A percentile compares a stretch with the other conserved stretches of the same genome.
These are phyloP conservation scores for Cardamine chenopodiifolia DNA, from an alignment of 345 rosid species.

Conservation along the genomic window DNA sequence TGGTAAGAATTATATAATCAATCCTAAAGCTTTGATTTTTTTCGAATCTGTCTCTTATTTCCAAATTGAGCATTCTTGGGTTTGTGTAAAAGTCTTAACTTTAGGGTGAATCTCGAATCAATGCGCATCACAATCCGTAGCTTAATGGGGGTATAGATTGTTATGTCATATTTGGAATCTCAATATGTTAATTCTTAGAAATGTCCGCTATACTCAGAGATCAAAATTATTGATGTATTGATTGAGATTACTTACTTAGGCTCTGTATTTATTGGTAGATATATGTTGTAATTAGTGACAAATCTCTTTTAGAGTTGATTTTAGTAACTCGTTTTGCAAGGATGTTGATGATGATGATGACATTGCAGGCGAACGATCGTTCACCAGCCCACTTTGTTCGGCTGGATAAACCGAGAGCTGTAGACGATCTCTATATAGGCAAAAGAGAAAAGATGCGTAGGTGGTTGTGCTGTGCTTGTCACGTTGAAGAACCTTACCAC, in stretches of 20 bases:
- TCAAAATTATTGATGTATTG: conserved; percentile 2
- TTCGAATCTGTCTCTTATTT: background rate
- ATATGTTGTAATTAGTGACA: background rate
- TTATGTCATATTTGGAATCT: background rate
- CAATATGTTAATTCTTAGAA: background rate
- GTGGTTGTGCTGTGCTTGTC: conserved; percentile 94
- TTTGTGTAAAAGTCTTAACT: conserved; percentile 36
- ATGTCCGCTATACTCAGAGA: background rate
- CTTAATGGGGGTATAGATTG: background rate
- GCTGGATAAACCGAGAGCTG: conserved; percentile 54
- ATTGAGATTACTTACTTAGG: background rate
- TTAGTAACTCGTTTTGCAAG: background rate
- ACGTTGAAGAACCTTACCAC: conserved; percentile 75
- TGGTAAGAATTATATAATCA: conserved; percentile 37
- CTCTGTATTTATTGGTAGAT: conserved; percentile 14
- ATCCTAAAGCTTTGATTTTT: conserved; percentile 8
- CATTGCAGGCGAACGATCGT: conserved; percentile 30
- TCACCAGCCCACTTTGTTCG: conserved; percentile 51
- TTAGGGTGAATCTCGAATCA: conserved; percentile 20
- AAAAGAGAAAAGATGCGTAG: conserved; percentile 86
- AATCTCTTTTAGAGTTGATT: conserved; percentile 20
- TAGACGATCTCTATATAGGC: conserved; percentile 56
- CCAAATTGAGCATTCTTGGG: background rate
- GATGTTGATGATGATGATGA: background rate
- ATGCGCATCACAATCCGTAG: background rate